phyloP scores from a whole-genome alignment of 2,329 filamentous ascomycete species.

The Monilinia polystroma region DNA sequence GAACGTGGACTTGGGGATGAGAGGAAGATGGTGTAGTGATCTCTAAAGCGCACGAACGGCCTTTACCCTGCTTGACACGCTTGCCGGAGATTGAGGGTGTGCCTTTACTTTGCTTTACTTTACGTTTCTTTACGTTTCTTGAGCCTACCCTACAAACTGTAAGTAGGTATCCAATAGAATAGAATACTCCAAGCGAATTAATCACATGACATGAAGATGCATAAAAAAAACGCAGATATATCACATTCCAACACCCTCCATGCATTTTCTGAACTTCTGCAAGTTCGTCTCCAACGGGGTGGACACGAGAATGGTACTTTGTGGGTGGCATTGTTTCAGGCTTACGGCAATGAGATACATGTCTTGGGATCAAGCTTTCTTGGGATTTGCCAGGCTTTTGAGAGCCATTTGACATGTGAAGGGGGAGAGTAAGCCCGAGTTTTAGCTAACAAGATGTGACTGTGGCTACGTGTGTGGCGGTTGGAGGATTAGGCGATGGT shows the following conservation, averaged over 20 bases:
- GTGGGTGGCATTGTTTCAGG: not conserved
- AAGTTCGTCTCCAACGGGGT: not conserved
- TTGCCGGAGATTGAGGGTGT: too few relatives aligned
- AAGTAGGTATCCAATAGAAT: too few relatives aligned
- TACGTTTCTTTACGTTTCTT: too few relatives aligned
- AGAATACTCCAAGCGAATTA: too few relatives aligned
- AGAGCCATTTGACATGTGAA: not conserved
- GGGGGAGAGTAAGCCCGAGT: not conserved
- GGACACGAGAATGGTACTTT: not conserved
- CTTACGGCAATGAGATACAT: slow-evolving; percentile 7
- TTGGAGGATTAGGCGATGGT: not conserved
- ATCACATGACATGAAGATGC: too few relatives aligned
- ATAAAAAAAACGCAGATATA: not conserved
- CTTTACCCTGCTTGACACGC: too few relatives aligned
- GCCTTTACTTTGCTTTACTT: too few relatives aligned
- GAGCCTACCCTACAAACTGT: too few relatives aligned
- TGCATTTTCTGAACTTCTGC: slow-evolving; percentile 10
- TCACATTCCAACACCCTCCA: not conserved
- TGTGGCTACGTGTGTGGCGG: slow-evolving; percentile 5
- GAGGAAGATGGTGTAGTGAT: too few relatives aligned
- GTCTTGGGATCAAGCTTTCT: not conserved
- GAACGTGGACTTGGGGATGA: too few relatives aligned
- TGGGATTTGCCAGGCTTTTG: not conserved
- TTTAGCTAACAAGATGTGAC: slow-evolving; percentile 4
- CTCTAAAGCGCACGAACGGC: too few relatives aligned